Base-by-base conservation (phyloP, 371 early-diverging fungal species). In the Lichtheimia corymbifera region DNA sequence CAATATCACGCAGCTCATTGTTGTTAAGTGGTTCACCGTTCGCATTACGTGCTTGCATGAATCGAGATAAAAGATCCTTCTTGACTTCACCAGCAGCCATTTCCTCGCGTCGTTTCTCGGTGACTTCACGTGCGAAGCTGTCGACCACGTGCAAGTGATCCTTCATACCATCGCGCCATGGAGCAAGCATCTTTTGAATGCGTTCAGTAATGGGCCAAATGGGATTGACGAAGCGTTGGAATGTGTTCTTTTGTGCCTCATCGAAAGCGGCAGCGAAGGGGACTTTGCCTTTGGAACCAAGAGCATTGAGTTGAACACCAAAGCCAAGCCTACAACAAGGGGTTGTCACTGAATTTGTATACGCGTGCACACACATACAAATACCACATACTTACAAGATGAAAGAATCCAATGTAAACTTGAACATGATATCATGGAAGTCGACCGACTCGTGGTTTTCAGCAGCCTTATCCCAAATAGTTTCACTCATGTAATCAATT, bases 251-350 rank as follows among this genome's bases (percentile, higher is more conserved):
- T 59, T 86, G 85, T 2, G 71, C 68, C 11, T 62, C 67, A 52
- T 88, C 87, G 55, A 88, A 87, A 0, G 85, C 81, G 0, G 49
- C 63, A 0, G 87, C 87, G 68, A 88, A 88, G 2, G 77, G 69
- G 0, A 68, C 67, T 28, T 67, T 78, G n/a, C 61, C 67, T 35
- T 72, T 60, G 30, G 50, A 61, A 17, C 50, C 22, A 0, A 79
- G 25, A 12, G 76, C 63, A 44, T 74, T 54, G n/a, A 82, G 51
- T 20, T 78, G 58, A 25, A 71, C 67, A 49, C 76, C 77, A 65
- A 80, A 82, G 12, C 77, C 80, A 55, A 83, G 68, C 12, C 80
- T 72, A 58, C 30, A 24, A 54, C n/a, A 57, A 11, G 20, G 27
- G 24, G n/a, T 35, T 40, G 25, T 17, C 22, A 15, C 42, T 17